Conservation (phyloP, 768 basidiomycete species). For the Boletus pseudo-olivaceus region DNA sequence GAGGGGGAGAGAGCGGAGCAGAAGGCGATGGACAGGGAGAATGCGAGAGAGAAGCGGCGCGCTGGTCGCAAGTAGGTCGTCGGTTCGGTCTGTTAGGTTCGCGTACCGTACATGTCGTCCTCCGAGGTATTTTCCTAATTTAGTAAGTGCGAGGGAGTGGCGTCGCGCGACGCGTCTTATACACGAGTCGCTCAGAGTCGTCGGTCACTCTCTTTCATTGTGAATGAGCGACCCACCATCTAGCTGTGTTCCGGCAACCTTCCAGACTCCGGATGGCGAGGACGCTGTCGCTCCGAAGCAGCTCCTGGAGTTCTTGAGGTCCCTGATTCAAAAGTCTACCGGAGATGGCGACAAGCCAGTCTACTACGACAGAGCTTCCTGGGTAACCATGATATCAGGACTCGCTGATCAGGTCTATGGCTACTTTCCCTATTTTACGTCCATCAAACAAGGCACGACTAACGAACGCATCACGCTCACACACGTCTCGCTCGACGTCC, state of each 20-base stretch:
- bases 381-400: constrained; percentile 48
- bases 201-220: background rate
- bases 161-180: background rate
- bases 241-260: constrained; percentile 28
- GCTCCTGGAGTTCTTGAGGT: constrained; percentile 42
- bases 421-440: constrained; percentile 52
- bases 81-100: background rate
- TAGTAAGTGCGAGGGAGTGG: background rate
- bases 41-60: constrained; percentile 69
- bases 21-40: constrained; percentile 86
- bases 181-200: background rate
- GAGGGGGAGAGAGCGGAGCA: constrained; percentile 92
- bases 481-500: constrained; percentile 51
- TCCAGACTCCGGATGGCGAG: constrained; percentile 29
- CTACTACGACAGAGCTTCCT: constrained; percentile 39
- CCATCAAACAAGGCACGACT: constrained; percentile 49
- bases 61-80: constrained; percentile 62
- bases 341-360: constrained; percentile 31
- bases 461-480: constrained; percentile 57
- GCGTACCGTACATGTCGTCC: background rate
- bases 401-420: constrained; percentile 53
- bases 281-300: constrained; percentile 31
- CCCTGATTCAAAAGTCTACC: constrained; percentile 35
- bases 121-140: constrained; percentile 6
- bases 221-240: constrained; percentile 27